Base-by-base conservation (phyloP, 768 basidiomycete species). In the Suillus bovinus region DNA sequence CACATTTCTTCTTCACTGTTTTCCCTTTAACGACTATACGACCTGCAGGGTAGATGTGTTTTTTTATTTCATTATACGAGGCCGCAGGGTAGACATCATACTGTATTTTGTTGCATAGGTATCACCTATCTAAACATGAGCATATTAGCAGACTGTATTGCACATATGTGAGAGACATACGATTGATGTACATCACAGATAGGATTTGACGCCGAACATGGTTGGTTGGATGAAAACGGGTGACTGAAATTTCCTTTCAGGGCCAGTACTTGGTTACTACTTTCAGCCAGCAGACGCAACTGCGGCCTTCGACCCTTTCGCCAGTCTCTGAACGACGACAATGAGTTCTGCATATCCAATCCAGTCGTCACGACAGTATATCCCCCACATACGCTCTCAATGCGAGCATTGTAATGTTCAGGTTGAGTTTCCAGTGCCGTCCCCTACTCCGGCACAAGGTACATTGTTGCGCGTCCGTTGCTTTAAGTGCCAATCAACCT, bases 341-440 rank as follows among this genome's bases (percentile, higher is more conserved):
- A 85, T 85, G 84, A 81, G 70, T 73, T 73, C 77, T 9, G 64
- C 77, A 33, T 79, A 80, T 71, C 76, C 84, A 57, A 70, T 84
- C 50, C 76, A 90, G n/a, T 79, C 80, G 31, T 92, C 91, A 38
- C 81, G 90, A 59, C 86, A 84, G 6, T 74, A 86, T n/a, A 74
- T 79, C 4, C 88, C 91, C 0, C 90, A 91, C 62, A 83, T 91
- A 63, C 77, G 79, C 16, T 85, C 89, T 1, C 80, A 78, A 46
- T 93, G 91, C 71, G 76, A 79, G 9, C 69, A 76, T 52, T 93
- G 91, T 70, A 78, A 75, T 20, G 64, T 76, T 2, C 74, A 76
- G 2, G 75, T 93, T 20, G 91, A 93, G 71, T 93, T 92, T 66
- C 82, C 86, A 0, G 80, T 87, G 5, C 92, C 90, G 0, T 76